Conservation (phyloP, 116 monocot genomes). For the Posidonia oceanica region DNA sequence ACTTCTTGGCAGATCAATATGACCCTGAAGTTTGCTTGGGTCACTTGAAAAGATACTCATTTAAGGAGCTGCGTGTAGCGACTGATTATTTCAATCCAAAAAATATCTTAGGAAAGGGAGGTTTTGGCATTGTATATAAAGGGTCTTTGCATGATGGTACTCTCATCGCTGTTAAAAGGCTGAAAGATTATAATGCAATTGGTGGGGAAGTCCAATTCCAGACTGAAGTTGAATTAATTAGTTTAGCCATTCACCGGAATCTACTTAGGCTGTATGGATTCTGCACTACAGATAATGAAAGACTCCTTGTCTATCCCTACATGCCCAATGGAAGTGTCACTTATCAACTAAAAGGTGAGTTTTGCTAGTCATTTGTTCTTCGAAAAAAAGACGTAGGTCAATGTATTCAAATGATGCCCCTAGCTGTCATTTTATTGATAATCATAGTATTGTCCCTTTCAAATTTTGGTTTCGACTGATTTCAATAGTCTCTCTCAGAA, state of each 20-base stretch:
- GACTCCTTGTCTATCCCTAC: constrained; percentile 87
- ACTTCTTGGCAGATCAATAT: constrained; percentile 64
- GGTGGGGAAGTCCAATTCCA: constrained; percentile 90
- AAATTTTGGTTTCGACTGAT: background rate
- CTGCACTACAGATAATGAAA: constrained; percentile 75
- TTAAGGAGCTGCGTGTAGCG: constrained; percentile 79
- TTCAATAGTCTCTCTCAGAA: constrained; percentile 20
- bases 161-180: constrained; percentile 73
- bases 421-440: no score
- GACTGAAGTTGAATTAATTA: constrained; percentile 93
- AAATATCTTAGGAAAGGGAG: constrained; percentile 85
- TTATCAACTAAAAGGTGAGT: constrained; percentile 75
- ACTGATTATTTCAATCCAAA: constrained; percentile 81
- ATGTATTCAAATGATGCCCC: no score
- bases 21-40: constrained; percentile 78
- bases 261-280: constrained; percentile 75
- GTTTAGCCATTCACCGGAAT: constrained; percentile 88
- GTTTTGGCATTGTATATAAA: constrained; percentile 92
- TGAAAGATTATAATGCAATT: constrained; percentile 66
- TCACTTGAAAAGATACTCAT: constrained; percentile 68
- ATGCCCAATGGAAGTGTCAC: constrained; percentile 99
- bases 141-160: constrained; percentile 77
- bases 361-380: background rate
- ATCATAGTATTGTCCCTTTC: no score
- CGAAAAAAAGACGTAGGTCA: no score